Conservation (phyloP, 1,284 basidiomycete species). For the Phellinidium pouzarii region DNA sequence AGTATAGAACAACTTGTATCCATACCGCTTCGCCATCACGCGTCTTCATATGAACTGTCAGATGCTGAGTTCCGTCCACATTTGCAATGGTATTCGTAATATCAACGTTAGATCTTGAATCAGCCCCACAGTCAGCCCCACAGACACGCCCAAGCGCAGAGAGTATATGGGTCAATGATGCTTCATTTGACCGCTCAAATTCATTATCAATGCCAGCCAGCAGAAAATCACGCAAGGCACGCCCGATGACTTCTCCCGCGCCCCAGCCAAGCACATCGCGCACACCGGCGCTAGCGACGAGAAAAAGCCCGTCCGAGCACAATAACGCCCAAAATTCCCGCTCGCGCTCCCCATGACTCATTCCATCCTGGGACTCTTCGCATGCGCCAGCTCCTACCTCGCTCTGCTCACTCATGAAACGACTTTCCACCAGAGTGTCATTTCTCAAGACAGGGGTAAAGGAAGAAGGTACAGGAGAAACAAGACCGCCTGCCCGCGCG, state of each 20-base stretch:
- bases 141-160: slow-evolving; percentile 16
- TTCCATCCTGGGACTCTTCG: neutral
- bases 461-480: slow-evolving; percentile 15
- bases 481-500: slow-evolving; percentile 41
- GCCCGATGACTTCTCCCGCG: slow-evolving; percentile 63
- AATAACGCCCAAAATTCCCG: slow-evolving; percentile 57
- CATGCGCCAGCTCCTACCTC: neutral
- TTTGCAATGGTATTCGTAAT: too few relatives aligned
- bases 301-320: slow-evolving; percentile 42
- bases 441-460: slow-evolving; percentile 13
- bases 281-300: slow-evolving; percentile 45
- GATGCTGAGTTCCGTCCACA: slow-evolving; percentile 22
- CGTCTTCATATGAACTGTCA: slow-evolving; percentile 29
- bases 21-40: slow-evolving; percentile 30
- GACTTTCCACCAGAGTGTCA: neutral
- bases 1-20: slow-evolving; percentile 36
- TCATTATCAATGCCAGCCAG: slow-evolving; percentile 21
- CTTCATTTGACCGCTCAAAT: neutral
- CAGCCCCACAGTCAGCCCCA: slow-evolving; percentile 16
- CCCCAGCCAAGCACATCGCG: slow-evolving; percentile 59
- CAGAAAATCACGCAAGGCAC: slow-evolving; percentile 49
- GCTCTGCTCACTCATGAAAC: neutral
- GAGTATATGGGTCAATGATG: slow-evolving; percentile 24
- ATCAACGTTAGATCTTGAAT: too few relatives aligned
- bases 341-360: slow-evolving; percentile 17